phyloP scores from a whole-genome alignment of 768 basidiomycete species.

The Trametes elegans region DNA sequence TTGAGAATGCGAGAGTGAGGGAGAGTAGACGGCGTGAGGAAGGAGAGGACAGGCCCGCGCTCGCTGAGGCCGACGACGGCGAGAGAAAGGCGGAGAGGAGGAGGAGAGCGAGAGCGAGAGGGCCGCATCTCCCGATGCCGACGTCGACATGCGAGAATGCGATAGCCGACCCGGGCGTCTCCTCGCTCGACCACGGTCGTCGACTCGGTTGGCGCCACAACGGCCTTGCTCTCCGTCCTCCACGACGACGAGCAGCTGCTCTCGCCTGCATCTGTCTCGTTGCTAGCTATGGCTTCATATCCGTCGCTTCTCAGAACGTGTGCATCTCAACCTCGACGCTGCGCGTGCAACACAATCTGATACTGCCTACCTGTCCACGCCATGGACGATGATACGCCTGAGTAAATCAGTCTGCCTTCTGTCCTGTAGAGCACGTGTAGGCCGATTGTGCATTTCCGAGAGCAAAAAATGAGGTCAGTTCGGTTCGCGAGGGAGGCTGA shows the following conservation, averaged over 20 bases:
- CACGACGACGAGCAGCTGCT: neutral
- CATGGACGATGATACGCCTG: no score
- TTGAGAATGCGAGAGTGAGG: neutral
- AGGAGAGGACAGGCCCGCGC: neutral
- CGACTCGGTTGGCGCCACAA: slow-evolving; percentile 15
- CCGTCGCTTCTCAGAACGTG: no score
- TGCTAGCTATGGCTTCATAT: no score
- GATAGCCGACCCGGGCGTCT: slow-evolving; percentile 2
- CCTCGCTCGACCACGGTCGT: neutral
- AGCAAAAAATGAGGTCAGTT: no score
- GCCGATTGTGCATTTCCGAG: no score
- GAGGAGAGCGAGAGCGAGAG: neutral
- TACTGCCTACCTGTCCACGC: no score
- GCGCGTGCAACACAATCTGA: no score
- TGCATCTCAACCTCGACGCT: no score
- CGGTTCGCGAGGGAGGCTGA: neutral
- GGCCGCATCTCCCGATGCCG: neutral
- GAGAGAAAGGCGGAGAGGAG: slow-evolving; percentile 6
- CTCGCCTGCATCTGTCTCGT: neutral
- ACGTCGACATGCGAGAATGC: neutral
- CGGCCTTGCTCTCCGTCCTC: neutral
- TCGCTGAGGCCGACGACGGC: slow-evolving; percentile 4
- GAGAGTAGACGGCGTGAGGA: neutral
- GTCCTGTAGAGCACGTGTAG: no score
- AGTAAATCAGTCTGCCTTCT: no score